These are phyloP conservation scores for Aspergillus flavus DNA, from an alignment of 2,329 filamentous ascomycete species.

Conservation along the genomic window DNA sequence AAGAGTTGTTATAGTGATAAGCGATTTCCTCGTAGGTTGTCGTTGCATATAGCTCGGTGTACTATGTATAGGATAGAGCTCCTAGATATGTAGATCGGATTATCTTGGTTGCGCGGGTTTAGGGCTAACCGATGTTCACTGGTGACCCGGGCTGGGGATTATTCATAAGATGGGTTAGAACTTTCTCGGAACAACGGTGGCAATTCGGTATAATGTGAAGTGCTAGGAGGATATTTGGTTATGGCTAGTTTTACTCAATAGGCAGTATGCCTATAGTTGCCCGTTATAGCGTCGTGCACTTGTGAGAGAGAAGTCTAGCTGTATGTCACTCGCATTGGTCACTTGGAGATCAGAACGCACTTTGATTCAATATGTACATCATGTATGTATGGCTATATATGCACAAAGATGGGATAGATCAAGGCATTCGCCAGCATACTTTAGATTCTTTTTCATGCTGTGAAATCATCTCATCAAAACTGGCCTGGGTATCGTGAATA, in stretches of 20 bases:
- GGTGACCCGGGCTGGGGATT: too few relatives aligned
- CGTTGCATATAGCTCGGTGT: too few relatives aligned
- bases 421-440: conserved; percentile 5
- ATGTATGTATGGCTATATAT: conserved; percentile 16
- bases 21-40: too few relatives aligned
- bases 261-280: neutral
- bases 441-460: neutral
- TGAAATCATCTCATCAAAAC: conserved; percentile 2
- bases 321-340: neutral
- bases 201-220: neutral
- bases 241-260: neutral
- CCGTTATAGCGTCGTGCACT: neutral
- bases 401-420: conserved; percentile 12
- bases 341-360: neutral
- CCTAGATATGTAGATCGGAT: too few relatives aligned
- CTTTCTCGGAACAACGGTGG: too few relatives aligned
- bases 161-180: too few relatives aligned
- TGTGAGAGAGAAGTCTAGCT: neutral
- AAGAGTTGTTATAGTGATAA: too few relatives aligned
- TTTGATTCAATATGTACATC: conserved; percentile 19
- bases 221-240: too few relatives aligned
- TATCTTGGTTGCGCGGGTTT: too few relatives aligned
- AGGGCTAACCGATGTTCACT: neutral
- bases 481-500: conserved; percentile 3
- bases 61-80: too few relatives aligned